Evolutionary conservation across 768 basidiomycete genomes (phyloP), one percentile per base, ranked within the genome.

Genomic region (Tricholoma sp.): DNA sequence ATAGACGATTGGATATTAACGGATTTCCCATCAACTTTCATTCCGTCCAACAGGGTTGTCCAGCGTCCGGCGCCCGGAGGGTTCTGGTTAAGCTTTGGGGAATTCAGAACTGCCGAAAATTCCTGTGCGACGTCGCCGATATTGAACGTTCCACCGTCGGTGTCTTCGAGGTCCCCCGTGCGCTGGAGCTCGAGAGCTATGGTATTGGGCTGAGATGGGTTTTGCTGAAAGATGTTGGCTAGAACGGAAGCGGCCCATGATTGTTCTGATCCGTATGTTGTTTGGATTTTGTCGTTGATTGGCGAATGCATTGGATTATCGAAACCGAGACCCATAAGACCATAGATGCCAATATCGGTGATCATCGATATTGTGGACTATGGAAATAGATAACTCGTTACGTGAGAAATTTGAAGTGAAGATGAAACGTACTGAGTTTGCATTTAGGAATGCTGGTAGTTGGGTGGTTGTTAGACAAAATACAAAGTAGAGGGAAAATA

Each of bases 161-260:
- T 75, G n/a, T 72, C 62, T 32, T 75, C 73, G 14, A 75, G 63
- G 50, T 79, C 72, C 1, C 69, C 66, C 1, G 78, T 69, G 4
- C 78, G 73, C 5, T 75, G 68, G 14, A 80, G 70, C 14, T 77
- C 71, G 29, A 81, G 60, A 5, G 73, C 74, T 58, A 81, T 64
- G n/a, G 78, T 71, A 29, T 72, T 74, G 4, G 77, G 72, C 0
- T 66, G 58, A 9, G 61, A 54, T 0, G 73, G 63, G 52, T 73
- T 63, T 57, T 74, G 71, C 0, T 60, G 61, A 55, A 75, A 79
- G 31, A 80, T 64, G 61, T 76, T 80, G 11, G 66, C 62, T 47
- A 80, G 67, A 24, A 76, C 67, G 0, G 79, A 71, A 6, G 57
- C 63, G 7, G 71, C 71, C 70, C 69, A 72, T 5, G 65, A 68